A percentile compares a stretch with the other conserved stretches of the same genome.
These are phyloP conservation scores for Porogramme epimiltina DNA, from an alignment of 1,284 basidiomycete genomes.

Conservation along the genomic window DNA sequence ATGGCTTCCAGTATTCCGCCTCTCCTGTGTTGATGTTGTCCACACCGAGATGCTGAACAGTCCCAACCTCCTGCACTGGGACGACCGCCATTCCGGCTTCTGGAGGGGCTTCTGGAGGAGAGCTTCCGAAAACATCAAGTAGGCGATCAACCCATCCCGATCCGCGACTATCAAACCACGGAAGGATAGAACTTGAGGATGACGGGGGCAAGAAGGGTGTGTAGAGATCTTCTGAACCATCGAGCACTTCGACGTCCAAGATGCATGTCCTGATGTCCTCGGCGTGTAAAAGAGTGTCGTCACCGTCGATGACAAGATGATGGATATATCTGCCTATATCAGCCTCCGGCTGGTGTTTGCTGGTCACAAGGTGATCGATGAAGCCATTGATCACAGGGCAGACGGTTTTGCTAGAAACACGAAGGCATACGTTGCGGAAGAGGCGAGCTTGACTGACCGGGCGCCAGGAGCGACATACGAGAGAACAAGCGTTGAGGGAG, in stretches of 20 bases:
- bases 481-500: slow-evolving; percentile 3
- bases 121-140: no score
- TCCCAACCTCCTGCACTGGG: no score
- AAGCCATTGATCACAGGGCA: neutral
- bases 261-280: no score
- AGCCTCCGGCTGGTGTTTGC: neutral
- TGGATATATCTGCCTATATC: neutral
- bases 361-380: neutral
- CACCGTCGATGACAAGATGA: neutral
- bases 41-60: no score
- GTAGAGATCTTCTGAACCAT: no score
- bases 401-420: neutral
- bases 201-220: neutral
- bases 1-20: no score
- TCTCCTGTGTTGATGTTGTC: no score
- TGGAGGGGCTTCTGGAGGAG: no score
- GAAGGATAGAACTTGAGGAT: neutral
- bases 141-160: no score
- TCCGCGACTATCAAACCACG: no score
- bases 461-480: slow-evolving; percentile 6
- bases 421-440: slow-evolving; percentile 1
- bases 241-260: no score
- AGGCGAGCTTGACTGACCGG: slow-evolving; percentile 1
- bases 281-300: neutral
- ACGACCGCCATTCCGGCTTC: no score